Evolutionary conservation across 257 asterid genomes (phyloP).

Genomic region (Linaria vulgaris): DNA sequence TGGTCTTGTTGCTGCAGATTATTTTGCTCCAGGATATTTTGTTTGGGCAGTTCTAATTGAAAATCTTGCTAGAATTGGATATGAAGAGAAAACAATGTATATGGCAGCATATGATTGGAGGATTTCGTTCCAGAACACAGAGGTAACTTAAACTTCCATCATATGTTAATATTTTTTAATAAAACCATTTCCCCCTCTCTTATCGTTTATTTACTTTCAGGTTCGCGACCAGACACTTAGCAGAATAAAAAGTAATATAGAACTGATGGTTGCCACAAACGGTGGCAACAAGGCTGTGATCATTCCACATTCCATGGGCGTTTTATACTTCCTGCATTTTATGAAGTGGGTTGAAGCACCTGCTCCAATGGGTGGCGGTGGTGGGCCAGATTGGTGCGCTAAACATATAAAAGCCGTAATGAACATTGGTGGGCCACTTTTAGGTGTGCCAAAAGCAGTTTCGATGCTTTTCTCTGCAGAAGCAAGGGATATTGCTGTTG

Average conservation of each 20-base stretch:
- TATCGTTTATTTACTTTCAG: constrained; percentile 36
- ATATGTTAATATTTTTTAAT: neutral
- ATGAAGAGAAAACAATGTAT: constrained; percentile 92
- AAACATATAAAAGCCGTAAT: constrained; percentile 79
- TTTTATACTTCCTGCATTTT: constrained; percentile 74
- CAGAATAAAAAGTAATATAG: constrained; percentile 77
- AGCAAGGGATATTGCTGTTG: constrained; percentile 80
- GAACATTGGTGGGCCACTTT: constrained; percentile 86
- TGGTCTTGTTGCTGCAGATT: constrained; percentile 99
- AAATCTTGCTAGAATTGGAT: constrained; percentile 86
- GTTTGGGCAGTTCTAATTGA: constrained; percentile 97
- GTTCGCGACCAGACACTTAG: constrained; percentile 79
- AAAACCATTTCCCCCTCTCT: neutral
- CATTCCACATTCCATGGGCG: constrained; percentile 96
- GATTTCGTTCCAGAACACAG: constrained; percentile 93
- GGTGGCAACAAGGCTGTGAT: constrained; percentile 83
- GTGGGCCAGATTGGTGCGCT: constrained; percentile 93
- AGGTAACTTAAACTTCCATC: constrained; percentile 42
- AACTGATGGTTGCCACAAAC: constrained; percentile 74
- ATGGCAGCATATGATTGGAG: constrained; percentile 99
- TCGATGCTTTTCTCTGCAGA: constrained; percentile 83
- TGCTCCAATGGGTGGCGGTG: constrained; percentile 93
- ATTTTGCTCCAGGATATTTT: constrained; percentile 92
- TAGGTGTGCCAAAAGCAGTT: constrained; percentile 83
- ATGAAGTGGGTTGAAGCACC: constrained; percentile 98